These are phyloP conservation scores for Canavalia gladiata DNA, from an alignment of 306 rosid species.

Conservation along the genomic window DNA sequence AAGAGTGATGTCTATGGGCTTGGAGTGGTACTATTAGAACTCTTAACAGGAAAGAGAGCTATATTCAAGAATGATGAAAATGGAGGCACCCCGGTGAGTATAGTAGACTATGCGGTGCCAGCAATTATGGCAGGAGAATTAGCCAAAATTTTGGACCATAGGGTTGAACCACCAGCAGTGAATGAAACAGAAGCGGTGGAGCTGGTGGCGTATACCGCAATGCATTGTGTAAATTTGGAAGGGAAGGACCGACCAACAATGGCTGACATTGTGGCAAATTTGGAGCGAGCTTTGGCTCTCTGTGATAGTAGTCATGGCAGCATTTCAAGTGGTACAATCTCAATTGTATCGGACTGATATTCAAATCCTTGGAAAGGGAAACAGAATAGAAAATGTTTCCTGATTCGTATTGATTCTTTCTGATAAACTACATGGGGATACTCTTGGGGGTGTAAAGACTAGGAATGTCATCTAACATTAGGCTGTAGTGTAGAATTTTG, in stretches of 20 bases:
- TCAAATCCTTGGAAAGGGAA: conserved; percentile 36
- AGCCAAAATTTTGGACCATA: conserved; percentile 66
- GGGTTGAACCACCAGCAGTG: conserved; percentile 76
- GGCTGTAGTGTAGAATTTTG: conserved; percentile 52
- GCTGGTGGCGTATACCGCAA: conserved; percentile 83
- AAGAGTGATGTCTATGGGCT: conserved; percentile 98
- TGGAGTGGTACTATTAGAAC: conserved; percentile 88
- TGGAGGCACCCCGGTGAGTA: conserved; percentile 72
- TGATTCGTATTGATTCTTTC: conserved; percentile 50
- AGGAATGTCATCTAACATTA: conserved; percentile 50
- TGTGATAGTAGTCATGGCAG: conserved; percentile 88
- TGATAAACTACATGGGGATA: conserved; percentile 44
- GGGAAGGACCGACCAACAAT: conserved; percentile 96
- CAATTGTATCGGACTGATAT: conserved; percentile 72
- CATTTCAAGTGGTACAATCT: conserved; percentile 85
- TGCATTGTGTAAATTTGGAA: conserved; percentile 92
- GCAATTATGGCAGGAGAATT: conserved; percentile 72
- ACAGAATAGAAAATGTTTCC: conserved; percentile 47
- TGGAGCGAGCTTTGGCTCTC: conserved; percentile 81
- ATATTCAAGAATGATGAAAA: conserved; percentile 71
- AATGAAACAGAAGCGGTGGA: conserved; percentile 92
- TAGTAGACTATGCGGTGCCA: conserved; percentile 87
- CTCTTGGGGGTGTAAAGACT: conserved; percentile 48
- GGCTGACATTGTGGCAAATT: conserved; percentile 89
- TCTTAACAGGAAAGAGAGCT: conserved; percentile 93